Evolutionary conservation across 2,329 filamentous ascomycete genomes (phyloP).

Genomic region (Cytospora leucostoma): DNA sequence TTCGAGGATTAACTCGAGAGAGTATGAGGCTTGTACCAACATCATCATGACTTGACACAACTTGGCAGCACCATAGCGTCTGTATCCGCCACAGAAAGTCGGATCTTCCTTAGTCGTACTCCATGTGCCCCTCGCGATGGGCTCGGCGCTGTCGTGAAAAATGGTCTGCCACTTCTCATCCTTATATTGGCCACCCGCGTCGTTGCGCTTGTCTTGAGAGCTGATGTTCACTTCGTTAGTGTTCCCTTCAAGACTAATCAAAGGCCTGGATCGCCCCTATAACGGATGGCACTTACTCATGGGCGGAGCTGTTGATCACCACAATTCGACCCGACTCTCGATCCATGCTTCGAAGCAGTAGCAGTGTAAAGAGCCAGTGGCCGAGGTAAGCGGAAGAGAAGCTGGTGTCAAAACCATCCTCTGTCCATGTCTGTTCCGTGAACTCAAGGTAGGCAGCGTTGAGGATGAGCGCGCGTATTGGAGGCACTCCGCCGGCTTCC

Average conservation of each 20-base stretch:
- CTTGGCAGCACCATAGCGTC: constrained; percentile 38
- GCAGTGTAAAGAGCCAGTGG: constrained; percentile 31
- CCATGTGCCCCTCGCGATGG: constrained; percentile 34
- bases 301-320: constrained; percentile 25
- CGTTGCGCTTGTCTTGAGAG: neutral
- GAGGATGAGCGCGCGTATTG: constrained; percentile 43
- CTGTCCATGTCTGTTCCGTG: constrained; percentile 26
- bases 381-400: constrained; percentile 32
- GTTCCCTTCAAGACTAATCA: neutral
- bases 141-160: constrained; percentile 31
- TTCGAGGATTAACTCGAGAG: neutral
- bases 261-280: neutral
- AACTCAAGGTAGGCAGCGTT: constrained; percentile 34
- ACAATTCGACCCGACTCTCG: constrained; percentile 28
- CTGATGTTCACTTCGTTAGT: neutral
- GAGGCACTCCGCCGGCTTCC: constrained; percentile 38
- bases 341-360: constrained; percentile 32
- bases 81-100: constrained; percentile 24
- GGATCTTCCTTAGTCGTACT: constrained; percentile 31
- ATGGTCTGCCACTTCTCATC: constrained; percentile 5
- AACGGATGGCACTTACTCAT: neutral
- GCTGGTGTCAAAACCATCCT: constrained; percentile 22
- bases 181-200: neutral
- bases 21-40: constrained; percentile 25
- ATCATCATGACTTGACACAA: constrained; percentile 38